Base-by-base conservation (phyloP, 768 basidiomycete genomes). In the Coprinopsis cinerea region DNA sequence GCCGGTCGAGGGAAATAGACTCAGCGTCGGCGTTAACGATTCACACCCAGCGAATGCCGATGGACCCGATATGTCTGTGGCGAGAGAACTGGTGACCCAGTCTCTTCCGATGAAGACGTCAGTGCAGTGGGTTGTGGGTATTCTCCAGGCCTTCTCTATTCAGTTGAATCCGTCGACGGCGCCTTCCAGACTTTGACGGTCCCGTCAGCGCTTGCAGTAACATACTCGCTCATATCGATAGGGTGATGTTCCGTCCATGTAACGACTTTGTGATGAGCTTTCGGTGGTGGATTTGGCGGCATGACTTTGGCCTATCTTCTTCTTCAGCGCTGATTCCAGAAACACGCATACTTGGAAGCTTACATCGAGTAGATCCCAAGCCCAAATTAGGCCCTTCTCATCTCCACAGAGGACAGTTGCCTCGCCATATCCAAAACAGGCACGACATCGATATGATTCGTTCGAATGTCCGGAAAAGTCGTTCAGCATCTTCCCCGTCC, bases 201-300 rank as follows among this genome's bases (percentile, higher is more conserved):
- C 15, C 94, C 93, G 63, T 97, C 94, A 17, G 88, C 86, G 59
- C 92, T 90, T 1, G 92, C 83, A 2, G 92, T 94, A 37, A 93
- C 67, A 78, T 96, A 78, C 64, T 96, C 92, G 15, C 81, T 81
- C 4, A 79, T 74, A 48, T 92, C 85, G 18, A 72, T 77, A 6
- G 91, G 92, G 66, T 94, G 89, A 57, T 92, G 82, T 67, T 94
- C 92, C 1, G 89, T 83, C 91, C 93, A 96, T 10, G 89, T 90
- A 44, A 96, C 83, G 24, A 88, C 77, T 63, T 88, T 92, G 34
- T 83, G 72, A 61, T 97, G 95, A 1, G 78, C 81, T 60, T 83
- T 81, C 23, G 81, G 83, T 7, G 89, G 89, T 35, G 87, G 86
- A 52, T 81, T 82, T 23, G 84, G 85, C 48, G 78, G 73, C 14